Conservation (phyloP, 805 yeast species). For the Wickerhamomyces canadensis region DNA sequence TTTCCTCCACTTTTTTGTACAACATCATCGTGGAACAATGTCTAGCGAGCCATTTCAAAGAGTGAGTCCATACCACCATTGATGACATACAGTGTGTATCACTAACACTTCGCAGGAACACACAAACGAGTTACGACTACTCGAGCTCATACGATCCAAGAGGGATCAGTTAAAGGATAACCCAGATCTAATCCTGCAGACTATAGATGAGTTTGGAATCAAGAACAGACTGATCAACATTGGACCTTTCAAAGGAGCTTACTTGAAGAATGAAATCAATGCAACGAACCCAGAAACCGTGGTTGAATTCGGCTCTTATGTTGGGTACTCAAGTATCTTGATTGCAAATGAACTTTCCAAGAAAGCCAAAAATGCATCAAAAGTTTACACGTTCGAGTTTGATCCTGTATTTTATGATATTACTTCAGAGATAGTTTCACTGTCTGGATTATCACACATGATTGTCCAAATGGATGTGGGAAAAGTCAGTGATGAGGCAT, state of each 20-base stretch:
- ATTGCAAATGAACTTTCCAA: conserved; percentile 13
- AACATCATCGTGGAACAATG: too few relatives aligned
- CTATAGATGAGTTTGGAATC: conserved; percentile 11
- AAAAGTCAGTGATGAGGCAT: conserved; percentile 11
- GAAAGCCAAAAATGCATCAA: conserved; percentile 1
- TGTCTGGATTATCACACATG: conserved; percentile 15
- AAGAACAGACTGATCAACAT: conserved; percentile 3
- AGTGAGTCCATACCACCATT: too few relatives aligned
- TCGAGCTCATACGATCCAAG: conserved; percentile 2
- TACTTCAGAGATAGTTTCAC: conserved; percentile 10
- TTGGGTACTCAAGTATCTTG: conserved; percentile 16
- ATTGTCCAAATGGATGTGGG: conserved; percentile 13
- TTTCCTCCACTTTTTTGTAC: too few relatives aligned
- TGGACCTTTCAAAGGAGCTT: conserved; percentile 7
- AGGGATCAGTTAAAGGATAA: conserved; percentile 8
- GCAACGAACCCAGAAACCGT: conserved; percentile 12
- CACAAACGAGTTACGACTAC: background rate
- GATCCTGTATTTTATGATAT: conserved; percentile 9
- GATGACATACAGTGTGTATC: too few relatives aligned
- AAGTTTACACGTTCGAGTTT: conserved; percentile 17
- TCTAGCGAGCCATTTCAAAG: too few relatives aligned
- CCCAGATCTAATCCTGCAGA: conserved; percentile 11
- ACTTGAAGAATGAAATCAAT: conserved; percentile 5
- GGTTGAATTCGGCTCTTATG: conserved; percentile 18
- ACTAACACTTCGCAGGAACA: background rate